phyloP scores from a whole-genome alignment of 495 filamentous ascomycete species.

The Hypoxylon perforatum region DNA sequence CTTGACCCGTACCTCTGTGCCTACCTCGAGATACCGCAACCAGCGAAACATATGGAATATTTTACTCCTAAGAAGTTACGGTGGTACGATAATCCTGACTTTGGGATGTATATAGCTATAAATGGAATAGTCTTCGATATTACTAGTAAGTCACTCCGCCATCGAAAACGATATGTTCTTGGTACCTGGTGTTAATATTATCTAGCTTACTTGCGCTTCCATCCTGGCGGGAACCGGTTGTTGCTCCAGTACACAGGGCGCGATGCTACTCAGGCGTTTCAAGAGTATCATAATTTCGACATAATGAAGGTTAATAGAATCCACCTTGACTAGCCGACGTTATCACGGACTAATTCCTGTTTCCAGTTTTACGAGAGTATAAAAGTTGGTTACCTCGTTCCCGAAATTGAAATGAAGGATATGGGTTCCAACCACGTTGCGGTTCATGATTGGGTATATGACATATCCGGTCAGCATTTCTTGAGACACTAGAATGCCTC shows the following conservation, averaged over 20 bases:
- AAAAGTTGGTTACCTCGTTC: conserved; percentile 24
- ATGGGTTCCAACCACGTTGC: conserved; percentile 2
- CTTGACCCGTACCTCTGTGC: conserved; percentile 6
- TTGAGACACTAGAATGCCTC: too few species aligned
- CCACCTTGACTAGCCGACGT: neutral
- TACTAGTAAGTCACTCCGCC: conserved; percentile 10
- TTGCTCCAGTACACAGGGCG: conserved; percentile 3
- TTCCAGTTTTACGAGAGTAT: conserved; percentile 2
- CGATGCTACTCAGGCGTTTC: conserved; percentile 10
- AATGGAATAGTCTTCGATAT: conserved; percentile 13
- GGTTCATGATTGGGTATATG: conserved; percentile 24
- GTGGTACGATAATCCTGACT: conserved; percentile 18
- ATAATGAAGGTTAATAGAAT: conserved; percentile 12
- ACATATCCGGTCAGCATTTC: conserved; percentile 14
- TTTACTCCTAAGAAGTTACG: conserved; percentile 19
- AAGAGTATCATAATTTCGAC: conserved; percentile 1
- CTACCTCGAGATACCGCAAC: conserved; percentile 1
- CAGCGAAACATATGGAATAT: neutral
- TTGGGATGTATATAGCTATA: conserved; percentile 17
- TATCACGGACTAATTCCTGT: neutral
- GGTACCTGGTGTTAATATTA: neutral
- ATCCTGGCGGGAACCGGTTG: conserved; percentile 9
- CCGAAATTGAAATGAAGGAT: conserved; percentile 3
- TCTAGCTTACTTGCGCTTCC: conserved; percentile 18
- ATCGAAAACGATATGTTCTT: neutral